Conservation (phyloP, 306 rosid genomes). For the Senna tora region DNA sequence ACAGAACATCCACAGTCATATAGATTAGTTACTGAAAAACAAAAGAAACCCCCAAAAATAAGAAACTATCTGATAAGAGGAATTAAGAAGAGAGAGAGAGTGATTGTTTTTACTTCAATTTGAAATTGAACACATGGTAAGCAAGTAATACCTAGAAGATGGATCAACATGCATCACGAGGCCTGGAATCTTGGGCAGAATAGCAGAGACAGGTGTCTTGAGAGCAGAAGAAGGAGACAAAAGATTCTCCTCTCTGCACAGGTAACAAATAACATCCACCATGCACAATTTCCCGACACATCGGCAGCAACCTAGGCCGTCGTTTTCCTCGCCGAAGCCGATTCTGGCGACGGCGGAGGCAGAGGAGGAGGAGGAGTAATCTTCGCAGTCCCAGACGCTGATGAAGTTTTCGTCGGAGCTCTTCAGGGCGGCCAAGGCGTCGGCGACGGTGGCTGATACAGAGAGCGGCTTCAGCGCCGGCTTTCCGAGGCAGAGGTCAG, state of each 20-base stretch:
- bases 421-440: conserved; percentile 66
- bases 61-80: neutral
- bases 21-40: neutral
- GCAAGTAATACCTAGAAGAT: conserved; percentile 64
- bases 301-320: conserved; percentile 34
- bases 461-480: conserved; percentile 82
- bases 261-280: conserved; percentile 82
- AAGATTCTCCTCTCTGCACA: conserved; percentile 57
- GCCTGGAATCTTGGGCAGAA: conserved; percentile 50
- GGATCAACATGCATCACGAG: conserved; percentile 70
- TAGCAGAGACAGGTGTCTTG: conserved; percentile 58
- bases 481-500: conserved; percentile 98
- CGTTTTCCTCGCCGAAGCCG: conserved; percentile 6
- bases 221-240: conserved; percentile 71
- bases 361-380: too few species aligned
- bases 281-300: conserved; percentile 84
- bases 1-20: neutral
- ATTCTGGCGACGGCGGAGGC: conserved; percentile 7
- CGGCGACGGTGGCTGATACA: conserved; percentile 67
- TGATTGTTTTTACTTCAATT: neutral
- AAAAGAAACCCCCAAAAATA: neutral
- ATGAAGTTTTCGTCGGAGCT: conserved; percentile 66
- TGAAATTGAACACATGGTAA: neutral
- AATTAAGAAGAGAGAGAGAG: neutral
- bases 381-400: conserved; percentile 75